A percentile compares a stretch with the other conserved stretches of the same genome.
Conservation (phyloP, 2,329 filamentous ascomycete genomes). For the Colletotrichum lini region DNA sequence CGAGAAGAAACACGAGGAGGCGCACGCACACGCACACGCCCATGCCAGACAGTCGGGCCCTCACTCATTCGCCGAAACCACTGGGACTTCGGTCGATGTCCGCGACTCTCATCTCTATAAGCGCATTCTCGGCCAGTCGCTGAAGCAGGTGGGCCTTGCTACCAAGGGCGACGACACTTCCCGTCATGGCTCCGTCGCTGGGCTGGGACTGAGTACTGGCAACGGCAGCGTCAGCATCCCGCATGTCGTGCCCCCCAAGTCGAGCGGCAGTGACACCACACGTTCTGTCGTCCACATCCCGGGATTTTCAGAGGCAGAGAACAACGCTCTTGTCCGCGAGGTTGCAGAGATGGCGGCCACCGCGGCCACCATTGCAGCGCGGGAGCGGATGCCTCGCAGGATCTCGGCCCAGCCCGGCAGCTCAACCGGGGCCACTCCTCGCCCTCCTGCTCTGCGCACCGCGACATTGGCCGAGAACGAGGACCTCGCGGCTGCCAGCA, state of each 20-base stretch:
- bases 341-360: constrained; percentile 96
- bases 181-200: constrained; percentile 55
- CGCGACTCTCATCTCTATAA: constrained; percentile 93
- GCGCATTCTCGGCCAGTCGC: constrained; percentile 89
- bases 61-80: constrained; percentile 60
- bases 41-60: constrained; percentile 53
- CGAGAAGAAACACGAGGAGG: constrained; percentile 78
- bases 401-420: constrained; percentile 50
- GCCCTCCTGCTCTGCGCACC: constrained; percentile 56
- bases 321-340: constrained; percentile 83
- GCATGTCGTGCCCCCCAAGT: constrained; percentile 84
- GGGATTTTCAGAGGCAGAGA: constrained; percentile 86
- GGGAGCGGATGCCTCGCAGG: constrained; percentile 70
- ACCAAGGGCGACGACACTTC: constrained; percentile 64
- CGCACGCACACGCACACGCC: constrained; percentile 51
- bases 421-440: constrained; percentile 56
- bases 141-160: constrained; percentile 84
- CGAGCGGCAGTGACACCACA: constrained; percentile 57
- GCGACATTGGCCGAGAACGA: constrained; percentile 62
- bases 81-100: constrained; percentile 73
- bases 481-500: constrained; percentile 53
- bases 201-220: constrained; percentile 38
- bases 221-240: constrained; percentile 68
- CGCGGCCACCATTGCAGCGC: constrained; percentile 87
- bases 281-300: constrained; percentile 68